These are phyloP conservation scores for Fistulina hepatica DNA, from an alignment of 1,284 basidiomycete genomes.

Conservation along the genomic window DNA sequence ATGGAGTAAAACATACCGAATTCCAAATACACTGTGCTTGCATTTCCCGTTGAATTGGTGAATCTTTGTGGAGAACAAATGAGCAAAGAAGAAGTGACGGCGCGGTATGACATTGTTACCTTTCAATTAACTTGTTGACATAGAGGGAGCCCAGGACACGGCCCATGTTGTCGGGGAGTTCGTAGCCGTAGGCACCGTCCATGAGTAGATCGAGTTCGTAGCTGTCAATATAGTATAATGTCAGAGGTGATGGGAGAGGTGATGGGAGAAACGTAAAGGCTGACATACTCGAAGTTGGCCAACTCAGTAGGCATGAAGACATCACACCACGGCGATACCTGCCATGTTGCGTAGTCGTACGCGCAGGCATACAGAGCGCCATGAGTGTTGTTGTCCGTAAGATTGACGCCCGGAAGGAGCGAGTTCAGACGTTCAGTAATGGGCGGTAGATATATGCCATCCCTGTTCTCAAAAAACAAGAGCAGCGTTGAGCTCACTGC, in stretches of 20 bases:
- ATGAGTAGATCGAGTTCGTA: slow-evolving; percentile 39
- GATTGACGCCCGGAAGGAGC: slow-evolving; percentile 24
- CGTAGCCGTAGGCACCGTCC: slow-evolving; percentile 35
- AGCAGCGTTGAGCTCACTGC: too few relatives aligned
- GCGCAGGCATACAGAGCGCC: slow-evolving; percentile 37
- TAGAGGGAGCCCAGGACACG: slow-evolving; percentile 33
- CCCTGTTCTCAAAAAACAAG: slow-evolving; percentile 31
- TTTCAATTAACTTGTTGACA: slow-evolving; percentile 33
- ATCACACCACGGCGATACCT: slow-evolving; percentile 31
- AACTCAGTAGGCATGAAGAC: slow-evolving; percentile 30
- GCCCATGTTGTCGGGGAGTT: slow-evolving; percentile 28
- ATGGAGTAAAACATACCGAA: too few relatives aligned
- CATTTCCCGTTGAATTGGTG: slow-evolving; percentile 26
- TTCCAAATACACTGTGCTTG: slow-evolving; percentile 30
- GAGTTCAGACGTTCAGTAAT: slow-evolving; percentile 29
- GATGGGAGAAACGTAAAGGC: neutral
- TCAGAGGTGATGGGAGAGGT: slow-evolving; percentile 1
- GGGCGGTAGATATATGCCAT: slow-evolving; percentile 27
- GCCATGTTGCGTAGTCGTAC: slow-evolving; percentile 31
- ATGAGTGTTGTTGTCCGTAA: slow-evolving; percentile 26
- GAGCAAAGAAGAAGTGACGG: neutral
- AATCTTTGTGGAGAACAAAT: slow-evolving; percentile 19
- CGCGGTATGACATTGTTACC: slow-evolving; percentile 16
- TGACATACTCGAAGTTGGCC: slow-evolving; percentile 28
- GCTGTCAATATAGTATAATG: too few relatives aligned